A percentile compares a stretch with the other conserved stretches of the same genome.
These are phyloP conservation scores for Gnomoniopsis sp. DNA, from an alignment of 2,329 filamentous ascomycete species.

Conservation along the genomic window DNA sequence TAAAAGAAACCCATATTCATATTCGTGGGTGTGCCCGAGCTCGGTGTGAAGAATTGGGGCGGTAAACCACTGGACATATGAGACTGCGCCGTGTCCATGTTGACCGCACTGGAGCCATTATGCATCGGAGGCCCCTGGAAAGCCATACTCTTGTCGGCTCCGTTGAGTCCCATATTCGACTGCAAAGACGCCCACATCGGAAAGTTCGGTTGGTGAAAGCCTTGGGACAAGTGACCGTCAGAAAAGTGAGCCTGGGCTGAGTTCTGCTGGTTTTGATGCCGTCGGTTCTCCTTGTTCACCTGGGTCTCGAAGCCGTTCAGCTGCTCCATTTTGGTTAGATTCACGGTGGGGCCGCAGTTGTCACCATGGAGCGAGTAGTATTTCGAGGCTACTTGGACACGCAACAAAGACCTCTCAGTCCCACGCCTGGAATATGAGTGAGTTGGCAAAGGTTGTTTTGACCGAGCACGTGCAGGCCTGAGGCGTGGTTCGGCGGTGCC, in stretches of 20 bases:
- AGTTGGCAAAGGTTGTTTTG: not conserved
- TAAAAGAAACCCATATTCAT: not conserved
- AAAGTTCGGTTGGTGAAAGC: not conserved
- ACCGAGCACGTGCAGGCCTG: not conserved
- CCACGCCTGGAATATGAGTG: not conserved
- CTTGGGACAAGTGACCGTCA: not conserved
- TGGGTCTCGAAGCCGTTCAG: not conserved
- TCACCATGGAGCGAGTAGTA: not conserved
- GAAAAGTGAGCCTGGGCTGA: not conserved
- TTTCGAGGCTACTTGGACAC: not conserved
- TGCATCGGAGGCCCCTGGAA: not conserved
- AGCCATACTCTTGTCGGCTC: not conserved
- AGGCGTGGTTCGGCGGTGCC: not conserved
- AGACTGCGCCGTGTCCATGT: not conserved
- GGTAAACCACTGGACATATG: not conserved
- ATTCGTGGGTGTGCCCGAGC: not conserved
- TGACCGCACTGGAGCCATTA: not conserved
- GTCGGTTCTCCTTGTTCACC: not conserved
- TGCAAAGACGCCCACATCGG: not conserved
- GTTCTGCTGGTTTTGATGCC: not conserved
- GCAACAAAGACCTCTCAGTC: not conserved
- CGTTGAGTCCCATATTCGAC: not conserved
- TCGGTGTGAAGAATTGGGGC: not conserved
- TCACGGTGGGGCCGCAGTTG: not conserved
- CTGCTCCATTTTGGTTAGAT: not conserved